These are phyloP conservation scores for Trichoderma aggressivum DNA, from an alignment of 2,329 filamentous ascomycete genomes.

Conservation along the genomic window DNA sequence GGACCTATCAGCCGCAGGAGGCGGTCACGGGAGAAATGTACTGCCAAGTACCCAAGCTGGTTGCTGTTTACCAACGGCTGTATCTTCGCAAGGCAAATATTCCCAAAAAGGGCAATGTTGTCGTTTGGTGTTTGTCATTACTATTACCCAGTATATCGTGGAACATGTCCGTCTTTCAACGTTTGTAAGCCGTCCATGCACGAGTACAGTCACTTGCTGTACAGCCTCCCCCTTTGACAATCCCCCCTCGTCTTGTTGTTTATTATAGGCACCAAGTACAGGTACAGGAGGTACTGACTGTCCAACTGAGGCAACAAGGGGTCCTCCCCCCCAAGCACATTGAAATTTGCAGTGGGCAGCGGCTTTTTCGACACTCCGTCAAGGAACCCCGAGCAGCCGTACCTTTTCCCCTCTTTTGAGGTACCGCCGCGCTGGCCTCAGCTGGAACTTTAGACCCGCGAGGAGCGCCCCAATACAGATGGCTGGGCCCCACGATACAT, in stretches of 20 bases:
- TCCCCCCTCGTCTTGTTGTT: not conserved
- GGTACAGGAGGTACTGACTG: not conserved
- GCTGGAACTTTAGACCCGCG: not conserved
- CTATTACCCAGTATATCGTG: not conserved
- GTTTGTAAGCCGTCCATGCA: not conserved
- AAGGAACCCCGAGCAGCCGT: not conserved
- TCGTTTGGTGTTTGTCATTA: not conserved
- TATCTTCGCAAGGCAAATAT: not conserved
- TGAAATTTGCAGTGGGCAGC: not conserved
- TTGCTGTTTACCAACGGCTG: not conserved
- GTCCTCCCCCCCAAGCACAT: not conserved
- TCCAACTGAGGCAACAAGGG: not conserved
- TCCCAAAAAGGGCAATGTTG: not conserved
- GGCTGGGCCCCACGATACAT: not conserved
- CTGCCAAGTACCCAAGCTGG: not conserved
- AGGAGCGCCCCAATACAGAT: not conserved
- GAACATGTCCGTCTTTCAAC: not conserved
- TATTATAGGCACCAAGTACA: not conserved
- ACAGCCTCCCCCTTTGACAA: not conserved
- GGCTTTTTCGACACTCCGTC: not conserved
- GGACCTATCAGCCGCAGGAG: not conserved
- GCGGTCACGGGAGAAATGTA: not conserved
- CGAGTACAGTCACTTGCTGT: not conserved
- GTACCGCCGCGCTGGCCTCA: not conserved
- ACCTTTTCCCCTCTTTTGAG: slow-evolving; percentile 4